These are phyloP conservation scores for Bruguiera parviflora DNA, from an alignment of 345 rosid species.

Conservation along the genomic window DNA sequence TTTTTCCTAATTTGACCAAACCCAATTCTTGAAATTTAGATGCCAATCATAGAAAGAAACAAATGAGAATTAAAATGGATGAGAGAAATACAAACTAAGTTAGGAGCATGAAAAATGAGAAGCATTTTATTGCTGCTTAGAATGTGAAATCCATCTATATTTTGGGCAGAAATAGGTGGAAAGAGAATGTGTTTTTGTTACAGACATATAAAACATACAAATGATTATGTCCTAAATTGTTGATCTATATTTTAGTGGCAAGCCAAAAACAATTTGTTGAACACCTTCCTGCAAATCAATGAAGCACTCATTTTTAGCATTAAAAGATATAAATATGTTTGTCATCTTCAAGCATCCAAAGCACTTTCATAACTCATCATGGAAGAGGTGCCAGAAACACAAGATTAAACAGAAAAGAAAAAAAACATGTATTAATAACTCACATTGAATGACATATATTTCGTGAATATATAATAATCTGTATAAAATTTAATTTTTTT, in stretches of 20 bases:
- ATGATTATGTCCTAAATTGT: too few relatives aligned
- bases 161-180: too few relatives aligned
- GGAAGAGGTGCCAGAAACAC: too few relatives aligned
- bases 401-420: too few relatives aligned
- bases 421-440: too few relatives aligned
- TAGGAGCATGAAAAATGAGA: background rate
- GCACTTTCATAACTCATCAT: too few relatives aligned
- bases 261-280: slow-evolving; percentile 82
- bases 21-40: slow-evolving; percentile 47
- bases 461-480: too few relatives aligned
- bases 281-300: slow-evolving; percentile 76
- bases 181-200: too few relatives aligned
- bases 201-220: too few relatives aligned
- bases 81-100: background rate
- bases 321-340: background rate
- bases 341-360: background rate
- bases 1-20: slow-evolving; percentile 52
- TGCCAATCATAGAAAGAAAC: background rate
- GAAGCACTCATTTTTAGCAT: background rate
- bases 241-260: slow-evolving; percentile 16
- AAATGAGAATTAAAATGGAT: background rate
- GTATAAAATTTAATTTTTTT: too few relatives aligned
- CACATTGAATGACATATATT: too few relatives aligned
- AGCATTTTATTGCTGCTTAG: background rate
- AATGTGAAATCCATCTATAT: too few relatives aligned